A percentile compares a stretch with the other conserved stretches of the same genome.
These are phyloP conservation scores for Favolaschia claudopus DNA, from an alignment of 768 basidiomycete genomes.

Conservation along the genomic window DNA sequence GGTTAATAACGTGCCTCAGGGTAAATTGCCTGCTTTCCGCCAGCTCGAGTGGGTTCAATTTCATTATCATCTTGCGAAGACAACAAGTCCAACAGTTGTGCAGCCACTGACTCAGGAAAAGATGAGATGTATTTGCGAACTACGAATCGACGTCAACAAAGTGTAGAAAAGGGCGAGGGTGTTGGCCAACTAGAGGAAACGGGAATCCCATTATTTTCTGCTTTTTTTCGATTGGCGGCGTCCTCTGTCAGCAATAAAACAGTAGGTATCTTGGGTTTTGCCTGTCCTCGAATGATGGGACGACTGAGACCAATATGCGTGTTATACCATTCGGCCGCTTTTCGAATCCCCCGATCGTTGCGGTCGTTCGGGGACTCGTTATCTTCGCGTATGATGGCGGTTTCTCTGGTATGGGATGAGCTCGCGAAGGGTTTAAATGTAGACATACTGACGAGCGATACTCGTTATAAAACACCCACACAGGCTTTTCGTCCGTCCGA, in stretches of 20 bases:
- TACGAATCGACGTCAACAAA: constrained; percentile 33
- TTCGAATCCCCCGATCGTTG: constrained; percentile 94
- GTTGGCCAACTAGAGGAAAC: constrained; percentile 64
- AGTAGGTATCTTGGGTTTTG: constrained; percentile 53
- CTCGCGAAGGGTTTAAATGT: not conserved
- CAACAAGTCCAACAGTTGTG: constrained; percentile 81
- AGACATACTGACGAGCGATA: constrained; percentile 70
- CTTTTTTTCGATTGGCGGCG: constrained; percentile 80
- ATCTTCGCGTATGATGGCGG: constrained; percentile 78
- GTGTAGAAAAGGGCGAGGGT: not conserved
- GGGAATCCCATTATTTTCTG: constrained; percentile 67
- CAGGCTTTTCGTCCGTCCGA: constrained; percentile 84
- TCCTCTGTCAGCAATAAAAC: constrained; percentile 92
- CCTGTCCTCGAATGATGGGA: constrained; percentile 59
- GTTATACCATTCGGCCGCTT: constrained; percentile 88
- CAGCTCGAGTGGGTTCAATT: constrained; percentile 68
- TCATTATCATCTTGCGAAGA: constrained; percentile 70
- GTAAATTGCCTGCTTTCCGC: constrained; percentile 69
- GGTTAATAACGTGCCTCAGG: constrained; percentile 68
- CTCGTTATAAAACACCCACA: constrained; percentile 90
- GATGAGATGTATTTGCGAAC: constrained; percentile 86
- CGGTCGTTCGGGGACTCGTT: constrained; percentile 91
- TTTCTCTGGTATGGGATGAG: constrained; percentile 61
- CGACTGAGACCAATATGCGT: constrained; percentile 67
- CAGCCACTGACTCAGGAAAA: constrained; percentile 58